A percentile compares a stretch with the other conserved stretches of the same genome.
Conservation (phyloP, 1,284 basidiomycete genomes). For the Porodaedalea pini region DNA sequence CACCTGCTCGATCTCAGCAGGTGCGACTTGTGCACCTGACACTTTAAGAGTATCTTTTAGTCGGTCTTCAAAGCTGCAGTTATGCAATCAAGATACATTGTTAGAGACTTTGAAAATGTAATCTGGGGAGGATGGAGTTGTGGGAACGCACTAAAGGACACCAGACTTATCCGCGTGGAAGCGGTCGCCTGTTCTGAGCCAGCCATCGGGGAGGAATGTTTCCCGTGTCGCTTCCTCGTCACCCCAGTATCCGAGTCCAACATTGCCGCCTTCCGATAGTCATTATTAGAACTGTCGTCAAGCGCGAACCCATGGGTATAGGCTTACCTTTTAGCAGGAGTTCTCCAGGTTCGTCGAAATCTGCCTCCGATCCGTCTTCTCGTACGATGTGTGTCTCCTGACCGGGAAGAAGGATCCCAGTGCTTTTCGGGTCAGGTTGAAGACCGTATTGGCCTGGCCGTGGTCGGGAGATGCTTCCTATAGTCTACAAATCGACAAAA, state of each 20-base stretch:
- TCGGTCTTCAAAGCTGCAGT: constrained; percentile 19
- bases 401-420: constrained; percentile 60
- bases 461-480: constrained; percentile 46
- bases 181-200: constrained; percentile 70
- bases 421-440: constrained; percentile 41
- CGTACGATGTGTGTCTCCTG: constrained; percentile 58
- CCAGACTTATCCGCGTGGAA: constrained; percentile 57
- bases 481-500: constrained; percentile 43
- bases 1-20: constrained; percentile 27
- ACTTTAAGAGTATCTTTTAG: constrained; percentile 26
- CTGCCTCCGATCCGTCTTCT: constrained; percentile 57
- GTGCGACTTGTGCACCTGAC: constrained; percentile 28
- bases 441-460: constrained; percentile 45
- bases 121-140: constrained; percentile 2
- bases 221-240: constrained; percentile 61
- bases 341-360: constrained; percentile 59
- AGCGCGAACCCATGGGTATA: not conserved
- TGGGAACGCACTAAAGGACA: constrained; percentile 62
- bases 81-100: not conserved
- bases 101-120: not conserved
- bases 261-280: constrained; percentile 35
- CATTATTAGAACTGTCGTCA: not conserved
- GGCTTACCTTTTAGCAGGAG: constrained; percentile 45
- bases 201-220: constrained; percentile 60
- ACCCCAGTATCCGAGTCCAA: constrained; percentile 66